Percentiles rank a stretch among this genome's conserved stretches.
These are phyloP conservation scores for Austroboletus festivus DNA, from an alignment of 768 basidiomycete species.

Conservation along the genomic window DNA sequence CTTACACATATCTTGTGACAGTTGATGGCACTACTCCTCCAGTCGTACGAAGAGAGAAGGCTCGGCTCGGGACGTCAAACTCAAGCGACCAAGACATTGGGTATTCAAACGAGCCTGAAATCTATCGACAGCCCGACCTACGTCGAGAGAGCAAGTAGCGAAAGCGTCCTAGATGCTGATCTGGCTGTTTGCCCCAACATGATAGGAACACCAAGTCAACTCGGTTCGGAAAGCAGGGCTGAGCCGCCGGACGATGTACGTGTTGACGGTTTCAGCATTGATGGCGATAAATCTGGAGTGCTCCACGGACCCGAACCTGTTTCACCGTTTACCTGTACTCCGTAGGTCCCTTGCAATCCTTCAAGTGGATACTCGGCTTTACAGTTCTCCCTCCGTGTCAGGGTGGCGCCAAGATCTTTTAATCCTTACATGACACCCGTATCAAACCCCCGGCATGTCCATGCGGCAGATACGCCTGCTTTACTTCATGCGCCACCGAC, in stretches of 20 bases:
- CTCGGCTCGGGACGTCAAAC: conserved; percentile 4
- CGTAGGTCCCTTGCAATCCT: conserved; percentile 11
- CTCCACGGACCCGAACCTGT: not conserved
- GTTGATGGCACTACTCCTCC: conserved; percentile 24
- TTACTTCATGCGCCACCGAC: conserved; percentile 5
- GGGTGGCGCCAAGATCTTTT: conserved; percentile 11
- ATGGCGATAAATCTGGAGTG: not conserved
- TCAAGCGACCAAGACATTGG: conserved; percentile 14
- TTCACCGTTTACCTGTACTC: conserved; percentile 10
- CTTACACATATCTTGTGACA: conserved; percentile 5
- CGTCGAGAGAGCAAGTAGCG: not conserved
- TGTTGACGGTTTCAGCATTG: not conserved
- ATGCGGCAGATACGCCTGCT: not conserved
- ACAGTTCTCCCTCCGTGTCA: not conserved
- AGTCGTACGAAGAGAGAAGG: conserved; percentile 22
- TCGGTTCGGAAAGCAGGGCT: not conserved
- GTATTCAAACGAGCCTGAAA: conserved; percentile 19
- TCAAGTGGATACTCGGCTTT: not conserved
- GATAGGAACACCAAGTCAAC: not conserved
- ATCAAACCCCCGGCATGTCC: conserved; percentile 20
- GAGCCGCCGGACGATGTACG: not conserved
- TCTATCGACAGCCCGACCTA: not conserved
- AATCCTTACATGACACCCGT: conserved; percentile 28
- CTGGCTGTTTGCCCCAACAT: not conserved
- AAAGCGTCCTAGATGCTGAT: not conserved